A percentile compares a stretch with the other conserved stretches of the same genome.
Conservation (phyloP, 1,284 basidiomycete species). For the Cystobasidium slooffiae region DNA sequence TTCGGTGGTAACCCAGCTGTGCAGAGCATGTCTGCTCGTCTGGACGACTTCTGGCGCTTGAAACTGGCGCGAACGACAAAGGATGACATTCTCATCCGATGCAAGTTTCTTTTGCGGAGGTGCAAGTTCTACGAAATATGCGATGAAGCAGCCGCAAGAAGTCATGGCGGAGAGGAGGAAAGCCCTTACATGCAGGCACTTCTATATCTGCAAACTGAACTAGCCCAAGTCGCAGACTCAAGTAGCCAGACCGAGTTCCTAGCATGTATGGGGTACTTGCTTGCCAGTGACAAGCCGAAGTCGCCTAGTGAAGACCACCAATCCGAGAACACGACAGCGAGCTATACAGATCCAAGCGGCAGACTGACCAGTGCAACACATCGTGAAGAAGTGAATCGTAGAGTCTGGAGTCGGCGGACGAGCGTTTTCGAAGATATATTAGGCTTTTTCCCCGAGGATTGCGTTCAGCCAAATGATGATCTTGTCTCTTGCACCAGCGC, state of each 20-base stretch:
- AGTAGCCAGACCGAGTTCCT: slow-evolving; percentile 55
- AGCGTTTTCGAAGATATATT: slow-evolving; percentile 53
- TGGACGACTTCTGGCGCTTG: slow-evolving; percentile 56
- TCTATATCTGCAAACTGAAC: slow-evolving; percentile 56
- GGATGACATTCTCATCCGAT: slow-evolving; percentile 54
- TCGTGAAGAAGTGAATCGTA: background rate
- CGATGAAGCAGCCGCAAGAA: slow-evolving; percentile 9
- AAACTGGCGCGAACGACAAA: slow-evolving; percentile 53
- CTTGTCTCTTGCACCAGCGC: slow-evolving; percentile 46
- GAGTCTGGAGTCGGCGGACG: slow-evolving; percentile 50
- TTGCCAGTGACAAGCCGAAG: slow-evolving; percentile 46
- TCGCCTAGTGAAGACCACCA: background rate
- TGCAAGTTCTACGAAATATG: slow-evolving; percentile 52
- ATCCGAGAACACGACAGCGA: background rate
- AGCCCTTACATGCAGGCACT: slow-evolving; percentile 54
- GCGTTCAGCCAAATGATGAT: slow-evolving; percentile 54
- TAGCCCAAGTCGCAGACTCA: slow-evolving; percentile 55
- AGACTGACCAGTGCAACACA: background rate
- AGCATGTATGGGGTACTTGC: slow-evolving; percentile 55
- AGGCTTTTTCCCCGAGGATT: slow-evolving; percentile 53
- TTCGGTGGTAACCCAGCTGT: slow-evolving; percentile 56
- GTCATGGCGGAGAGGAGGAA: background rate
- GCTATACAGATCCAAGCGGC: too few species aligned
- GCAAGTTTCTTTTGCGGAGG: slow-evolving; percentile 55
- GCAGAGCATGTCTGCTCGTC: slow-evolving; percentile 45